These are phyloP conservation scores for Lathyrus sativus DNA, from an alignment of 306 rosid species.

Conservation along the genomic window DNA sequence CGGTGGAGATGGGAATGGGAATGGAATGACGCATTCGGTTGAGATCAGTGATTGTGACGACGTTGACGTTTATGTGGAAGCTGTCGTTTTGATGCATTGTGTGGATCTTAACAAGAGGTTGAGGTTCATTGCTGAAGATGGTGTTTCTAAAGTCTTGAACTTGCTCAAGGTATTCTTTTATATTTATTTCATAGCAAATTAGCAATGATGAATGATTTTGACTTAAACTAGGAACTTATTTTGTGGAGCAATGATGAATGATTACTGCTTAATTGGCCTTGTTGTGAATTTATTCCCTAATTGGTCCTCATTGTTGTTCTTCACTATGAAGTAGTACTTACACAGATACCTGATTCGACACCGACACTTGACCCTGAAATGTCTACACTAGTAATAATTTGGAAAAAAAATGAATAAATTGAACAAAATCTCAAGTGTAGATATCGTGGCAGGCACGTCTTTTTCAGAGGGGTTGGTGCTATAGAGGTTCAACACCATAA, in stretches of 20 bases:
- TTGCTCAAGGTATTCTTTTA: conserved; percentile 76
- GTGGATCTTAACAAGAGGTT: conserved; percentile 68
- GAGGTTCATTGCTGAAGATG: conserved; percentile 56
- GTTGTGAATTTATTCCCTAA: conserved; percentile 13
- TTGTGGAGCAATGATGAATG: conserved; percentile 2
- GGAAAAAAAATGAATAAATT: too few relatives aligned
- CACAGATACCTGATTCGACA: too few relatives aligned
- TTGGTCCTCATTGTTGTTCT: not conserved
- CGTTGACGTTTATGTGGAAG: conserved; percentile 75
- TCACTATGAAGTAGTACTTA: too few relatives aligned
- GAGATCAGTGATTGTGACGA: conserved; percentile 94
- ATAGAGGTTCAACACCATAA: too few relatives aligned
- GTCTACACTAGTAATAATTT: too few relatives aligned
- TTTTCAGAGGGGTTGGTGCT: too few relatives aligned
- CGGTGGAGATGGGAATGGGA: conserved; percentile 30
- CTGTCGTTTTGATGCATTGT: conserved; percentile 78
- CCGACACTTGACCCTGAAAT: too few relatives aligned
- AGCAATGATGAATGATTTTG: conserved; percentile 4
- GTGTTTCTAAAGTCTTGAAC: conserved; percentile 72
- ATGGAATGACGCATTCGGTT: conserved; percentile 59
- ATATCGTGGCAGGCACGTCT: too few relatives aligned
- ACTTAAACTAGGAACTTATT: not conserved
- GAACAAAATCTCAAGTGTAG: too few relatives aligned
- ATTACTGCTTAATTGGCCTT: conserved; percentile 27
- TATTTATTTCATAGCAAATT: not conserved